Base-by-base conservation (phyloP, 352 stramenopile genomes). In the Elongisporangium anandrum region DNA sequence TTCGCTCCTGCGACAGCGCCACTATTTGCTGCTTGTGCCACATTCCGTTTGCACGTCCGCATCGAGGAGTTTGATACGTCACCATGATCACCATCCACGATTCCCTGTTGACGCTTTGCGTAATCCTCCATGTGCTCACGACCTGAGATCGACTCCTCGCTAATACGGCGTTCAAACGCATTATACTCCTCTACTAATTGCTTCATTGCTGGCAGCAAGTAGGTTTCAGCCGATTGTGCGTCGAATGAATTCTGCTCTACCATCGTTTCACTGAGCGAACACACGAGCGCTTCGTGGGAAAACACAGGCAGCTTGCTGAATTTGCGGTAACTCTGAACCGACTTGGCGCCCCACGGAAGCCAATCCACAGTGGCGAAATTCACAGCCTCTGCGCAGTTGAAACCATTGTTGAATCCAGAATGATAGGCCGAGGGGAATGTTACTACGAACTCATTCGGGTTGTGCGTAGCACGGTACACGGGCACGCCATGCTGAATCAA, bases 371-470 rank as follows among this genome's bases (percentile, higher is more conserved):
- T 94, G 2, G 90, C 90, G 64, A 97, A 97, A 57, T 97, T 97
- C 3, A 96, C 89, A 5, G 90, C 90, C 60, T 97, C 90, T 2
- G 86, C 90, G 52, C 89, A 90, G 53, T 97, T 98, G 52, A 98
- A 98, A 8, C 97, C 97, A 50, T 98, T 93, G 70, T 97, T 99
- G 61, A 99, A 99, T 10, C 97, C 97, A 41, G 85, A 89, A 67
- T 99, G 97, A 65, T 99, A 99, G 0, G 97, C 88, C 4, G 95
- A 96, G 50, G 97, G 97, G 64, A 99, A 99, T 0, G 97, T 99
- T 16, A 99, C 92, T 26, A 99, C 93, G 70, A 98, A 99, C 69
- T 99, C 94, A 57, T 98, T 98, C 6, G 96, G 77, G n/a, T 96
- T 61, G 64, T 99, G 97, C 10, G 93, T 88, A 1, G 97, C 77